Evolutionary conservation across 2,329 filamentous ascomycete species (phyloP), one percentile per base, ranked within the genome.

Genomic region (Aureobasidium vineae): DNA sequence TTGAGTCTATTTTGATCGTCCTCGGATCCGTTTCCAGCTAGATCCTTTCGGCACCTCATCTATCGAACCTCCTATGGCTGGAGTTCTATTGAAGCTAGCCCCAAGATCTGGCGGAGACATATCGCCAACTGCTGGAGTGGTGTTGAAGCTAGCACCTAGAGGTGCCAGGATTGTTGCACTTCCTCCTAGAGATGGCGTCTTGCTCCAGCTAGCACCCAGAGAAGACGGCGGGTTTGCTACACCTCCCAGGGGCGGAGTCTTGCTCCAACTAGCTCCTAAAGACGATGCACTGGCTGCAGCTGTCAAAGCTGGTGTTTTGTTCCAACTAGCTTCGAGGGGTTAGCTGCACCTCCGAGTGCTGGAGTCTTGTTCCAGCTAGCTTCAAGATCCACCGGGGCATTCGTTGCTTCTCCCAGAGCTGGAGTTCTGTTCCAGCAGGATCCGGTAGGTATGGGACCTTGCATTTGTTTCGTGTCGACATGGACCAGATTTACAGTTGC

Each of bases 401-500:
- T 56, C 0, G n/a, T 23, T 16, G n/a, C 52, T 7, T 21, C 52
- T 16, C 33, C 36, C 33, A 56, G 3, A 26, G 33, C 33, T 4
- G 52, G 52, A 19, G 52, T 56, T 28, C 36, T 40, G n/a, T 56
- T 56, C 52, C 52, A 56, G 26, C 52, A 38, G 5, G 52, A 40
- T 40, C 52, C n/a, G 2, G 52, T 56, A 26, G 52, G 52, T n/a
- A 28, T 23, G 19, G 31, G 52, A 7, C 52, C 52, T 10, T 38
- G n/a, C 31, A 38, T 40, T 26, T 56, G 52, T 56, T 56, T 56
- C 11, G 52, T 56, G n/a, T 56, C 15, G 52, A 56, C 33, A 19
- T 40, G 33, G n/a, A 56, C 52, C 33, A 56, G 21, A 19, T 56
- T 56, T 11, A 56, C 33, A 40, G 52, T 56, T 33, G 52, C 52